Evolutionary conservation across 2,329 filamentous ascomycete species (phyloP).

Genomic region (Lecanoromycetidae sp.): DNA sequence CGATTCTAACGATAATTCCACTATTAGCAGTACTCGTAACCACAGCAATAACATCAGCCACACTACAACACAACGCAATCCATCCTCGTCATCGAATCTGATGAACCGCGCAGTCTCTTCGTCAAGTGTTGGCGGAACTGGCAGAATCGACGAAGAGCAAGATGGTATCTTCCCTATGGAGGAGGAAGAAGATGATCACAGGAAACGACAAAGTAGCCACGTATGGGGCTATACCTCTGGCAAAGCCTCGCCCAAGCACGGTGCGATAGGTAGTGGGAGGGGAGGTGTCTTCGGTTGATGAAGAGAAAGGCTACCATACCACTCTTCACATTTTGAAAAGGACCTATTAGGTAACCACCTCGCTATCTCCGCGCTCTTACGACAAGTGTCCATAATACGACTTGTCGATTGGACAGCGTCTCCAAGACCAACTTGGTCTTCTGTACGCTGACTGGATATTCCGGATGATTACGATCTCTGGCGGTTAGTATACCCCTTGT

Average conservation of each 20-base stretch:
- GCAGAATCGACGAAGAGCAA: slow-evolving; percentile 37
- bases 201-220: slow-evolving; percentile 9
- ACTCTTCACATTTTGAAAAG: too few relatives aligned
- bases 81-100: slow-evolving; percentile 26
- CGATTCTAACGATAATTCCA: slow-evolving; percentile 25
- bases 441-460: too few relatives aligned
- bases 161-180: slow-evolving; percentile 40
- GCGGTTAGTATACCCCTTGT: too few relatives aligned
- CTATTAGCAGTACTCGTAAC: slow-evolving; percentile 26
- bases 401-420: too few relatives aligned
- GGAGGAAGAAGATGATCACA: slow-evolving; percentile 33
- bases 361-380: too few relatives aligned
- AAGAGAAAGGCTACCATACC: background rate
- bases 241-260: slow-evolving; percentile 4
- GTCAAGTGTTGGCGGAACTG: slow-evolving; percentile 27
- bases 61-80: slow-evolving; percentile 28
- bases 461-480: too few relatives aligned
- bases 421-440: too few relatives aligned
- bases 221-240: slow-evolving; percentile 6
- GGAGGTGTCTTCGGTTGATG: background rate
- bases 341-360: too few relatives aligned
- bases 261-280: slow-evolving; percentile 9
- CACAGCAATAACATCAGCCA: slow-evolving; percentile 20
- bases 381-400: too few relatives aligned
- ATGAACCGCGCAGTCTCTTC: slow-evolving; percentile 36